Conservation (phyloP, 2,329 filamentous ascomycete species). For the Penicillium brasilianum region DNA sequence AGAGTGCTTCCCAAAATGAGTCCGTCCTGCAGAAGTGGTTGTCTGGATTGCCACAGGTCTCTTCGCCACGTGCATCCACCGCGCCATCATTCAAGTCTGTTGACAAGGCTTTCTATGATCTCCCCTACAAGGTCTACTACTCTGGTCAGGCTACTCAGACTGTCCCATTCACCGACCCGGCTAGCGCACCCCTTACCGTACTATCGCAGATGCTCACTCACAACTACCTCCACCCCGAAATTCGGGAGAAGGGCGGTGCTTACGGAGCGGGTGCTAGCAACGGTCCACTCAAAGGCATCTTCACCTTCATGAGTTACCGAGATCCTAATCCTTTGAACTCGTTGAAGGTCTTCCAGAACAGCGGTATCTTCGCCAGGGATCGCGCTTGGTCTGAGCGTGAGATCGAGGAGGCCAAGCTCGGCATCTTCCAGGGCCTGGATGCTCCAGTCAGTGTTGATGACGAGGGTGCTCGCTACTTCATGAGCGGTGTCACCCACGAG, state of each 20-base stretch:
- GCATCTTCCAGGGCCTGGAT: conserved; percentile 89
- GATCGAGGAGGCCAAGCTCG: conserved; percentile 93
- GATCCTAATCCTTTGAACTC: conserved; percentile 94
- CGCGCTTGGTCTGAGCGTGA: conserved; percentile 82
- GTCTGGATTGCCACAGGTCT: conserved; percentile 57
- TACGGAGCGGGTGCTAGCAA: conserved; percentile 92
- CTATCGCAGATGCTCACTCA: conserved; percentile 92
- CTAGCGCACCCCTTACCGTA: conserved; percentile 82
- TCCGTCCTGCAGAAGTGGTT: conserved; percentile 74
- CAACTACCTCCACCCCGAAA: conserved; percentile 95
- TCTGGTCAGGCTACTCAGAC: conserved; percentile 82
- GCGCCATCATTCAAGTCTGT: conserved; percentile 43
- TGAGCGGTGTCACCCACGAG: conserved; percentile 81
- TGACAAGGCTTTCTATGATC: conserved; percentile 82
- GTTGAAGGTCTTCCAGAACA: conserved; percentile 79
- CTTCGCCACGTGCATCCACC: conserved; percentile 43
- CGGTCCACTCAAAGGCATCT: conserved; percentile 78
- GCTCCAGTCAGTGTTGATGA: conserved; percentile 84
- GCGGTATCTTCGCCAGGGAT: conserved; percentile 81
- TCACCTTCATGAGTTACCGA: conserved; percentile 95
- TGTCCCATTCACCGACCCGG: conserved; percentile 76
- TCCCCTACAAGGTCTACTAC: conserved; percentile 98
- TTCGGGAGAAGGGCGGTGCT: conserved; percentile 94
- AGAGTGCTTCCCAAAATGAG: conserved; percentile 73
- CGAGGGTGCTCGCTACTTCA: conserved; percentile 84